Conservation (phyloP, 2,329 filamentous ascomycete species). For the Ophiostoma sp. region DNA sequence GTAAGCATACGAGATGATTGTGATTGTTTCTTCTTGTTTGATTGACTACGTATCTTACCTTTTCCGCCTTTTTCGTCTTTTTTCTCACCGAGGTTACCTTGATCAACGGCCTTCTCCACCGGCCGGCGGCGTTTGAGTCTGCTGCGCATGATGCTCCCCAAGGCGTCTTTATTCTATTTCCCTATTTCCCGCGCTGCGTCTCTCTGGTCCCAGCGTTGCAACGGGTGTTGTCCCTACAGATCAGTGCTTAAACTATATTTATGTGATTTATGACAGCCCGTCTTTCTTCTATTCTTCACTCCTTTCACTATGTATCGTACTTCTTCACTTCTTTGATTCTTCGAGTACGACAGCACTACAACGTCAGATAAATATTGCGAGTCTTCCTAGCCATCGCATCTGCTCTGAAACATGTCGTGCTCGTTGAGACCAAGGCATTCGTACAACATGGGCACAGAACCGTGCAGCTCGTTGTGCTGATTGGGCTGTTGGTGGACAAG, state of each 20-base stretch:
- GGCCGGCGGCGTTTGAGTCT: background rate
- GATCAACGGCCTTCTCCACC: slow-evolving; percentile 8
- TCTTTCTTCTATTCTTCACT: background rate
- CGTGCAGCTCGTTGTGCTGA: background rate
- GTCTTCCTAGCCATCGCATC: background rate
- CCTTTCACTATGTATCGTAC: no score
- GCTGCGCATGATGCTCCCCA: background rate
- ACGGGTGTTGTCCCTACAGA: background rate
- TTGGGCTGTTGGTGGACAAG: background rate
- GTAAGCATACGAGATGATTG: background rate
- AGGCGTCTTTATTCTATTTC: background rate
- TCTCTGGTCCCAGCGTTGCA: background rate
- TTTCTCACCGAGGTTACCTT: slow-evolving; percentile 17
- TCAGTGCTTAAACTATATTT: background rate
- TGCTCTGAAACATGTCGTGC: slow-evolving; percentile 1
- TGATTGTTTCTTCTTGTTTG: background rate
- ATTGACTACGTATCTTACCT: background rate
- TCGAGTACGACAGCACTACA: no score
- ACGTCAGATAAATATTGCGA: no score
- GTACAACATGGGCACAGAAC: background rate
- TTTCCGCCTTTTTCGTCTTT: background rate
- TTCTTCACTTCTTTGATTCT: no score
- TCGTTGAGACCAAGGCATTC: background rate
- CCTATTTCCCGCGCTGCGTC: background rate
- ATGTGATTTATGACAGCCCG: slow-evolving; percentile 9